Evolutionary conservation across 208 protist species (phyloP), one percentile per base, ranked within the genome.

Genomic region (Leishmania mexicana): DNA sequence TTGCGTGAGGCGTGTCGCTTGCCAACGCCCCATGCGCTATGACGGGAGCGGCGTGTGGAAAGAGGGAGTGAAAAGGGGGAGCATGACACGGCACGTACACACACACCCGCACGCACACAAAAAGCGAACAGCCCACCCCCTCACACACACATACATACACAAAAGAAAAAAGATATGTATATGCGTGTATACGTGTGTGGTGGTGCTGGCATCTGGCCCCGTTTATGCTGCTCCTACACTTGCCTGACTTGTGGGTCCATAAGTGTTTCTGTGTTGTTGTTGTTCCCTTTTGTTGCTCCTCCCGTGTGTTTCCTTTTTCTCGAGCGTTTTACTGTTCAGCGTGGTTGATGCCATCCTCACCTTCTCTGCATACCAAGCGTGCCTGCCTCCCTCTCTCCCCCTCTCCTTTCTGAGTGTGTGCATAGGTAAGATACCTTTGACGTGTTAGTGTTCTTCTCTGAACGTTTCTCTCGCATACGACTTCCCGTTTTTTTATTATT

Each of bases 231-330:
- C 53, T 49, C 74, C 31, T 38, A n/a, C 8, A 15, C 65, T 68
- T 81, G 35, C 13, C 57, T 62, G 57, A 17, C 24, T 62, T 62
- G 21, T 13, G 3, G 7, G 57, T 0, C 57, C 31, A 31, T 11
- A 62, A 54, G 17, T 54, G 51, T 75, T 71, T 74, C 54, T 51
- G 2, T 40, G 31, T 65, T 65, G 60, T 65, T 65, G 19, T 28
- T 28, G 28, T 28, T 78, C 21, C 21, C 62, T 17, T 79, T 47
- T 76, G 79, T 81, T 73, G 68, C 24, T 78, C 45, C 83, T 73
- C 78, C 47, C 54, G 57, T 58, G 51, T 54, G 17, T 70, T 71
- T 74, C 42, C 21, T 60, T 54, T 75, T 49, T 80, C 68, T 47
- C 67, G 15, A 51, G 21, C 45, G 35, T 73, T 60, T 54, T 24